A percentile compares a stretch with the other conserved stretches of the same genome.
These are phyloP conservation scores for Thermothielavioides terrestris DNA, from an alignment of 495 filamentous ascomycete genomes.

Conservation along the genomic window DNA sequence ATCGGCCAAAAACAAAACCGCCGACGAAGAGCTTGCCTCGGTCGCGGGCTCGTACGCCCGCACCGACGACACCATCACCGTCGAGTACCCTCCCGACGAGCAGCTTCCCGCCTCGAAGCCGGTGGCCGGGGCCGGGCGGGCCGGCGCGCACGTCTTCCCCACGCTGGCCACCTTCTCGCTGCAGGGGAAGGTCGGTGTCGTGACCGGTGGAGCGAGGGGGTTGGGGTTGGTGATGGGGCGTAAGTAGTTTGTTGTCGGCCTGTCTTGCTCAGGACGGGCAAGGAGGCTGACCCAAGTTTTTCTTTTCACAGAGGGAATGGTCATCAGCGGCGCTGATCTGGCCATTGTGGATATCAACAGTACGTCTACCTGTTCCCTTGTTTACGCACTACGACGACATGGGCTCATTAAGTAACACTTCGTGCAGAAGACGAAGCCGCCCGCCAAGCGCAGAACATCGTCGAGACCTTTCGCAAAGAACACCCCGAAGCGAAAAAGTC, in stretches of 20 bases:
- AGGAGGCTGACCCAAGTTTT: neutral
- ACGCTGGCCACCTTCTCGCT: conserved; percentile 59
- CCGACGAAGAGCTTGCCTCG: neutral
- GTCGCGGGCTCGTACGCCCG: conserved; percentile 52
- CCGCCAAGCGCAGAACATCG: conserved; percentile 59
- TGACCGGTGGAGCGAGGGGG: conserved; percentile 81
- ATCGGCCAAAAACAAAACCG: neutral
- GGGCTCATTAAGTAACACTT: no score
- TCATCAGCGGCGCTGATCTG: conserved; percentile 77
- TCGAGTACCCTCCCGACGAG: conserved; percentile 65
- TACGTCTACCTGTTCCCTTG: conserved; percentile 42
- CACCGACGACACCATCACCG: conserved; percentile 65
- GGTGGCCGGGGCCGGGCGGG: conserved; percentile 61
- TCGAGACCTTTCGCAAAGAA: conserved; percentile 64
- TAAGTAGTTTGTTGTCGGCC: neutral
- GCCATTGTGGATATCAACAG: conserved; percentile 92
- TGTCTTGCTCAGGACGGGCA: neutral
- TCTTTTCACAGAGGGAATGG: conserved; percentile 49
- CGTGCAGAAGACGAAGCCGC: conserved; percentile 76
- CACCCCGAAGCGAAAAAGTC: conserved; percentile 68
- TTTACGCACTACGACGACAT: no score
- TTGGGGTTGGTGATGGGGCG: conserved; percentile 83
- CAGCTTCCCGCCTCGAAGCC: conserved; percentile 57
- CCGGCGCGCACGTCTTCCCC: conserved; percentile 42
- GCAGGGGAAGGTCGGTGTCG: conserved; percentile 65